phyloP scores from a whole-genome alignment of 352 stramenopile species.

The Blastocystis sp. region DNA sequence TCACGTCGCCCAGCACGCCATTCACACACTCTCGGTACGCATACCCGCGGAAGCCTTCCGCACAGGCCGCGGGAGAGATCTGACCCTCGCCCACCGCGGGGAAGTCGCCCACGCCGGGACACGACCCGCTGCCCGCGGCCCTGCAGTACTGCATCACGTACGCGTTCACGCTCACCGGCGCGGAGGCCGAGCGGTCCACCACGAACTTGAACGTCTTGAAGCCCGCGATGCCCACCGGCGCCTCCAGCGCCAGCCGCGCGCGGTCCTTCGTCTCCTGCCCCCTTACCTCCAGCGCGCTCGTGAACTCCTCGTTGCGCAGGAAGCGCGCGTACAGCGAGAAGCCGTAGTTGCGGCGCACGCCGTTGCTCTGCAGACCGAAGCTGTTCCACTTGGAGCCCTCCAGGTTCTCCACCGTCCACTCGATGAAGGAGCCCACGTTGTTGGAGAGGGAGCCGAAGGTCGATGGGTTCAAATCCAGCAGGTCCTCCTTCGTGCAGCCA shows the following conservation, averaged over 20 bases:
- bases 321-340: background rate
- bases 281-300: background rate
- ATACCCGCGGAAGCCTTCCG: conserved; percentile 29
- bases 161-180: background rate
- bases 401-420: conserved; percentile 5
- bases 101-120: conserved; percentile 36
- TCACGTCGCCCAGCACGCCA: conserved; percentile 23
- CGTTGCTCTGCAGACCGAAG: background rate
- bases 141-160: background rate
- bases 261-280: background rate
- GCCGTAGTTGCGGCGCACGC: background rate
- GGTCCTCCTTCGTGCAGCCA: background rate
- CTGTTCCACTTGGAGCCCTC: background rate
- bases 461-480: background rate
- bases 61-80: conserved; percentile 39
- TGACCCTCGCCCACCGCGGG: conserved; percentile 42
- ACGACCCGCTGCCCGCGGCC: background rate
- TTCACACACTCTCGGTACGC: conserved; percentile 28
- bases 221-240: background rate
- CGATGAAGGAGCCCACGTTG: background rate
- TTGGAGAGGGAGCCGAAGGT: background rate
- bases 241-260: background rate
- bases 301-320: background rate
- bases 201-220: background rate
- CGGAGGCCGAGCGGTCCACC: background rate